phyloP scores from a whole-genome alignment of 2,329 filamentous ascomycete species.

The Aspergillus sp. region DNA sequence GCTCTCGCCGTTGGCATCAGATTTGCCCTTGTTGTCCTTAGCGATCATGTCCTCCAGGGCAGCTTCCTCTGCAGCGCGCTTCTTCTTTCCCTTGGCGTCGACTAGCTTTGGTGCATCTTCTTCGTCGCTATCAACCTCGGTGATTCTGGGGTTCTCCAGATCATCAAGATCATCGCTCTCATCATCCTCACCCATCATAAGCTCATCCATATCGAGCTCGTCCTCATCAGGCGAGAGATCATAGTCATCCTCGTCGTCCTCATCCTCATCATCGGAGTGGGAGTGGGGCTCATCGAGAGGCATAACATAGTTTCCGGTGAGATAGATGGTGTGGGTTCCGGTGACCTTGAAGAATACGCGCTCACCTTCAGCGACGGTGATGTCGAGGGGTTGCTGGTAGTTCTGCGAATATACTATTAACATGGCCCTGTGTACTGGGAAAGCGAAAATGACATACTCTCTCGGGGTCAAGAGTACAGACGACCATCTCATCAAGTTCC shows the following conservation, averaged over 20 bases:
- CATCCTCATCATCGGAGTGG: conserved; percentile 49
- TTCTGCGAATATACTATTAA: conserved; percentile 55
- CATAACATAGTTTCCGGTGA: conserved; percentile 95
- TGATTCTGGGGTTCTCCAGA: conserved; percentile 75
- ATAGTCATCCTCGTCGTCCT: conserved; percentile 71
- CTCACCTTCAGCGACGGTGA: conserved; percentile 86
- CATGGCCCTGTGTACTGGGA: background rate
- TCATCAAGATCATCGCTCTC: conserved; percentile 77
- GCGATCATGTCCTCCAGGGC: conserved; percentile 80
- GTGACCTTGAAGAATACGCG: conserved; percentile 87
- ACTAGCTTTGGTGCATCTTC: conserved; percentile 61
- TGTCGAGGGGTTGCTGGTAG: conserved; percentile 93
- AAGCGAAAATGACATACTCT: conserved; percentile 61
- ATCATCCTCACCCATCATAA: conserved; percentile 53
- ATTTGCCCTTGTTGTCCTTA: conserved; percentile 62
- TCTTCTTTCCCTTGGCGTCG: conserved; percentile 72
- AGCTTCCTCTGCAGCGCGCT: conserved; percentile 76
- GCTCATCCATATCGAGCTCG: conserved; percentile 64
- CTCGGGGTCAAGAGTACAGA: conserved; percentile 93
- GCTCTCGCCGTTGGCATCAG: conserved; percentile 65
- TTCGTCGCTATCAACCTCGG: conserved; percentile 78
- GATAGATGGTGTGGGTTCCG: conserved; percentile 84
- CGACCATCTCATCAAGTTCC: conserved; percentile 82
- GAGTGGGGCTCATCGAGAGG: conserved; percentile 56
- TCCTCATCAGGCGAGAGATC: conserved; percentile 78